Percentiles rank a stretch among this genome's conserved stretches.
These are phyloP conservation scores for Kwoniella heveanensis DNA, from an alignment of 768 basidiomycete species.

Conservation along the genomic window DNA sequence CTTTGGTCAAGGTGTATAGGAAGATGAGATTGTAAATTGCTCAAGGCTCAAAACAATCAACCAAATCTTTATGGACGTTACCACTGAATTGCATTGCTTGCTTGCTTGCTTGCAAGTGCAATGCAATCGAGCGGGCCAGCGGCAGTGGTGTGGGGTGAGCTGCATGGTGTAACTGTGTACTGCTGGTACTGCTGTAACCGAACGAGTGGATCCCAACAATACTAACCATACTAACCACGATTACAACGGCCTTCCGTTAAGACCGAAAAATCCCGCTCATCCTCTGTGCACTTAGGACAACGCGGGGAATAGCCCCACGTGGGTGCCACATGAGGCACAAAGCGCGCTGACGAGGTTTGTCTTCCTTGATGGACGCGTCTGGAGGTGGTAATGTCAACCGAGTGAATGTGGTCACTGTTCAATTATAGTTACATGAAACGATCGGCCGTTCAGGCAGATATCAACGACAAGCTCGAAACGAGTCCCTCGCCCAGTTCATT, in stretches of 20 bases:
- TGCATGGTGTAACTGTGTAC: background rate
- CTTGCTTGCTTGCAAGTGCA: background rate
- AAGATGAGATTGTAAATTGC: background rate
- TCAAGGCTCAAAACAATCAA: no score
- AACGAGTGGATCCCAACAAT: no score
- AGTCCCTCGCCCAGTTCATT: no score
- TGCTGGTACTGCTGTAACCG: background rate
- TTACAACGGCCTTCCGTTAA: background rate
- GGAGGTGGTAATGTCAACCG: no score
- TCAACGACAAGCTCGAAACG: no score
- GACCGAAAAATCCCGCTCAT: background rate
- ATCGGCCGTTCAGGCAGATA: no score
- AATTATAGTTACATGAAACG: no score
- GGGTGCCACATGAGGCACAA: background rate
- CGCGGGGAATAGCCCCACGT: background rate
- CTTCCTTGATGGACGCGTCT: slow-evolving; percentile 1
- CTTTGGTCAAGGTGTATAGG: slow-evolving; percentile 9
- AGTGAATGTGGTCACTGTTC: no score
- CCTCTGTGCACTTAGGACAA: background rate
- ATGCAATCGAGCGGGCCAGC: background rate
- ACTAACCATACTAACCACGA: no score
- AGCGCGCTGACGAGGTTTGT: no score
- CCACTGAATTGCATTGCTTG: background rate
- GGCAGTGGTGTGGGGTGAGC: background rate
- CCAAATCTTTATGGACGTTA: no score